Evolutionary conservation across 1,139 yeast genomes (phyloP), one percentile per base, ranked within the genome.

Genomic region (Yarrowia galli): DNA sequence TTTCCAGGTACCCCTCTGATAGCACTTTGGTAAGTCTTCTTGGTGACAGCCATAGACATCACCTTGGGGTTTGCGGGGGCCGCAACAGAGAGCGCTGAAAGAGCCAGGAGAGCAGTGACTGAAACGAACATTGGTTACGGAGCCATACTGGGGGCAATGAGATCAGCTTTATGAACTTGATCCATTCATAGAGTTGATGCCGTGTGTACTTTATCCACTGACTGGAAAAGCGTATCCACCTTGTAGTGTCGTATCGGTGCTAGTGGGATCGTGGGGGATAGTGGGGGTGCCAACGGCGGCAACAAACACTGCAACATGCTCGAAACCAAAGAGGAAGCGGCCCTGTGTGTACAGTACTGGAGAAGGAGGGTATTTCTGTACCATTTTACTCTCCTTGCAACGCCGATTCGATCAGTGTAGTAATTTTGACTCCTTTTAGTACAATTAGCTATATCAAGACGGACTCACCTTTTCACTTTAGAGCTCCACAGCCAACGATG

Each of bases 131-230:
- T 43, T 18, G 20, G 4, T 23, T 20, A 9, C 46, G 12, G 20
- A 42, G 16, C 20, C 22, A 16, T 18, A n/a, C 6, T 7, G 20
- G 12, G n/a, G 20, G 13, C 22, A 1, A 8, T 7, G 8, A 46
- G 7, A n/a, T 9, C 38, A 2, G 6, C 18, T 28, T 28, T 18
- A 49, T 28, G 22, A 18, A 28, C 18, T 32, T 9, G 10, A 3
- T 9, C 20, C 16, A 1, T 4, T 25, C 25, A 15, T 46, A 32
- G 23, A 28, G 25, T 32, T 32, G 54, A 32, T 49, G 23, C 54
- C 54, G 54, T 18, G 8, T 18, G 53, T 22, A 32, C 40, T 49
- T 15, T 32, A 49, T 49, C 54, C 25, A 49, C 54, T n/a, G 18
- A 12, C 22, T n/a, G 54, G n/a, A 10, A n/a, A 48, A 28, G 22